Base-by-base conservation (phyloP, 1,139 yeast genomes). In the Suhomyces chickasaworum region DNA sequence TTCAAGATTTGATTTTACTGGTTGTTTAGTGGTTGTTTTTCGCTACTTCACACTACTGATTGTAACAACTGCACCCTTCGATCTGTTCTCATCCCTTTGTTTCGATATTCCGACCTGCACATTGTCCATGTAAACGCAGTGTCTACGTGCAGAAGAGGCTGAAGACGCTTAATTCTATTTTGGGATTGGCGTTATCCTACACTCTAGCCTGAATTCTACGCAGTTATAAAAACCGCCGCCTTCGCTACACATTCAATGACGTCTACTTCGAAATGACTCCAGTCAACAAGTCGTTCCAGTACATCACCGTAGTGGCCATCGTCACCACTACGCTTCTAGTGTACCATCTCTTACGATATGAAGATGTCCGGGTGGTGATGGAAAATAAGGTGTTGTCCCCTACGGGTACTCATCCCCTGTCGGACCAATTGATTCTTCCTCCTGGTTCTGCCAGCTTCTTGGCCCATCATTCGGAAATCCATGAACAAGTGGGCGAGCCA, bases 261-360 rank as follows among this genome's bases (percentile, higher is more conserved):
- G n/a, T 12, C n/a, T 7, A 7, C 22, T n/a, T 34, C 13, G 22
- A 8, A 3, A 41, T 41, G 43, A n/a, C 35, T 10, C 21, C 34
- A n/a, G 13, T 29, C 30, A 44, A 36, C 15, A 38, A 35, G 27
- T 9, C 41, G 13, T 45, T 45, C 34, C 44, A 34, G 18, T 41
- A 41, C 39, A 35, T 45, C 29, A 21, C 39, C 13, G 41, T 21
- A 22, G 46, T 29, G 27, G 48, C 42, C 9, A 38, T 45, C 15
- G 34, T 45, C 12, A 37, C 44, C 43, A 45, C 48, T 22, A 30
- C 29, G 4, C 37, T 45, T 15, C 35, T 45, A 32, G 42, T 36
- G 12, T 45, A 35, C 38, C 48, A 45, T 25, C 39, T 45, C 18
- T 18, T 35, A 16, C 22, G 18, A 4, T 45, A 45, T 16, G 48